A percentile compares a stretch with the other conserved stretches of the same genome.
Evolutionary conservation across 495 filamentous ascomycete species (phyloP).

Genomic region (Lophiostoma macrostomum): DNA sequence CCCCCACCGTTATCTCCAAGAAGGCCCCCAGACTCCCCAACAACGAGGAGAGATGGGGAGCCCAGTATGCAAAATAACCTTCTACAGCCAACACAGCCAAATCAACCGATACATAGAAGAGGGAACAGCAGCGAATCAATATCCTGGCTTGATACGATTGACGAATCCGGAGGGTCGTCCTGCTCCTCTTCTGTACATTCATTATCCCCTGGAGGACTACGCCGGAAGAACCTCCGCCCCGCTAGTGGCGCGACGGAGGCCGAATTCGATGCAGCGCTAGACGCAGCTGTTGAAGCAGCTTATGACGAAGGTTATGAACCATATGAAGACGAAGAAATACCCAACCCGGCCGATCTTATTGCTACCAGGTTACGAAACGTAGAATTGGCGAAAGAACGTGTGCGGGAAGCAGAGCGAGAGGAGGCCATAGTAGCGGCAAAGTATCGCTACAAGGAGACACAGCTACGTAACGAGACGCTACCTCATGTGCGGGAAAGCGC

Average conservation of each 20-base stretch:
- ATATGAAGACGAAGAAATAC: conserved; percentile 48
- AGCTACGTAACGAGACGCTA: conserved; percentile 39
- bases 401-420: conserved; percentile 75
- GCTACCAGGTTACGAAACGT: conserved; percentile 52
- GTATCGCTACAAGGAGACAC: conserved; percentile 47
- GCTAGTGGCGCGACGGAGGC: conserved; percentile 78
- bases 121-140: conserved; percentile 71
- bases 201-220: conserved; percentile 65
- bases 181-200: conserved; percentile 75
- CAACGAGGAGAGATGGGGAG: conserved; percentile 22
- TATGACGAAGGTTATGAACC: conserved; percentile 92
- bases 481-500: conserved; percentile 40
- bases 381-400: conserved; percentile 73
- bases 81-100: conserved; percentile 31
- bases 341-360: conserved; percentile 20
- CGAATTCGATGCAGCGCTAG: conserved; percentile 91
- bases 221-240: conserved; percentile 62
- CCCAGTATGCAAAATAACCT: conserved; percentile 36
- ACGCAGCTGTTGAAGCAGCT: conserved; percentile 93
- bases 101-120: conserved; percentile 46
- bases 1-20: conserved; percentile 66
- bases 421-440: conserved; percentile 58
- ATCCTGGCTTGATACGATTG: conserved; percentile 95
- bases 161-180: conserved; percentile 84
- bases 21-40: conserved; percentile 44